Percentiles rank a stretch among this genome's conserved stretches.
Conservation (phyloP, 1,139 yeast genomes). For the Suhomyces bolitotheri region DNA sequence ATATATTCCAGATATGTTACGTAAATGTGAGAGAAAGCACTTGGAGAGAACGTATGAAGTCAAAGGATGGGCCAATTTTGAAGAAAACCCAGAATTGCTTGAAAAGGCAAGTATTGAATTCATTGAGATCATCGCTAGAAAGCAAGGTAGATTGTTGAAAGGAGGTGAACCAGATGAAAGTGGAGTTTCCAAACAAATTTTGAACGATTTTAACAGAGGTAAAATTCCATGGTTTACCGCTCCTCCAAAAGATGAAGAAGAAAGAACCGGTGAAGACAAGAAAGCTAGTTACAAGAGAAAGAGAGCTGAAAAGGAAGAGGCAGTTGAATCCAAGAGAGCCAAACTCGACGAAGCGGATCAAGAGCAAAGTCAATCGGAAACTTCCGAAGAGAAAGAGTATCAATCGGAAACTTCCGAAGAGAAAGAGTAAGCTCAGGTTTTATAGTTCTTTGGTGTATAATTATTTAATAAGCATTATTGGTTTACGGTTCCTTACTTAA, state of each 20-base stretch:
- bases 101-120: constrained; percentile 72
- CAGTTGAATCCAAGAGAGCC: constrained; percentile 25
- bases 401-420: constrained; percentile 8
- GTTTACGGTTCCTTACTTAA: constrained; percentile 4
- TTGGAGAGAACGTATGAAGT: constrained; percentile 94
- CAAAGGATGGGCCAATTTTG: constrained; percentile 75
- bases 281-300: constrained; percentile 55
- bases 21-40: constrained; percentile 85
- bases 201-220: constrained; percentile 95
- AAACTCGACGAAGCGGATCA: constrained; percentile 18
- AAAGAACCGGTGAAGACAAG: constrained; percentile 55
- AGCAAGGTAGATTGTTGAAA: constrained; percentile 86
- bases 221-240: constrained; percentile 97
- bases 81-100: constrained; percentile 39
- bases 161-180: constrained; percentile 98
- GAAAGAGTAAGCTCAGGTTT: constrained; percentile 8
- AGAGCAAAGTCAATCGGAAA: constrained; percentile 10
- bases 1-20: constrained; percentile 83
- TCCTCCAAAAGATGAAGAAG: constrained; percentile 75
- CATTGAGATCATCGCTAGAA: constrained; percentile 86
- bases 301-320: constrained; percentile 45
- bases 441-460: constrained; percentile 14
- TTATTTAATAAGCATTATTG: constrained; percentile 7
- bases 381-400: constrained; percentile 6
- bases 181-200: constrained; percentile 86